These are phyloP conservation scores for Polygonum maritimum DNA, from an alignment of 148 eudicot species.

Conservation along the genomic window DNA sequence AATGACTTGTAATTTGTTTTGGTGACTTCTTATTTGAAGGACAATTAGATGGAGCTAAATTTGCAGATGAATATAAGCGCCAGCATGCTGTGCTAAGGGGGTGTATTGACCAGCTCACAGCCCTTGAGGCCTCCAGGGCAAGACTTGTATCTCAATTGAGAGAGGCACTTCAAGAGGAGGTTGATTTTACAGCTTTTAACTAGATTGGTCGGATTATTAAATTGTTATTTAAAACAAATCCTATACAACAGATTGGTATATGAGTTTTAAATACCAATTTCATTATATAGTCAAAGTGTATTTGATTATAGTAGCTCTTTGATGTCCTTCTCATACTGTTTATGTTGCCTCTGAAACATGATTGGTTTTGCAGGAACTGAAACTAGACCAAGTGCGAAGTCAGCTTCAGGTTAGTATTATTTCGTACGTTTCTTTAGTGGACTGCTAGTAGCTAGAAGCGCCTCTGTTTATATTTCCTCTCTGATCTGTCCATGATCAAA, in stretches of 20 bases:
- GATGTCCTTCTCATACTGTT: background rate
- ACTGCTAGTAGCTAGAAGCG: background rate
- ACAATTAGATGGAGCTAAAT: constrained; percentile 29
- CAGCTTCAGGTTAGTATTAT: constrained; percentile 67
- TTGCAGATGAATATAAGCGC: constrained; percentile 61
- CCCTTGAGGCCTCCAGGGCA: constrained; percentile 62
- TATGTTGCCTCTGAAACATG: constrained; percentile 8
- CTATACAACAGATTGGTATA: background rate
- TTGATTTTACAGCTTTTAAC: constrained; percentile 14
- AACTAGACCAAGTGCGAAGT: constrained; percentile 57
- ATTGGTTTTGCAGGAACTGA: constrained; percentile 47
- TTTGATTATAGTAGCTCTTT: background rate
- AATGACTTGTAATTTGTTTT: background rate
- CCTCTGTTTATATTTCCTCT: background rate
- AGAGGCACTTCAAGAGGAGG: constrained; percentile 85
- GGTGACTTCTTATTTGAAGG: constrained; percentile 20
- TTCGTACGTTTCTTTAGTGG: background rate
- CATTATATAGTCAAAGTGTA: background rate
- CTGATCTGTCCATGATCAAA: background rate
- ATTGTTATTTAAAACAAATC: background rate
- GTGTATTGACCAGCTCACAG: constrained; percentile 59
- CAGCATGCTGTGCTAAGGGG: constrained; percentile 64
- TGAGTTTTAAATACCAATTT: background rate
- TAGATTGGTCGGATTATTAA: background rate
- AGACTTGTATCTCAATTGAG: constrained; percentile 63